Percentiles rank a stretch among this genome's conserved stretches.
Conservation (phyloP, 106 monocot genomes). For the Dioscorea dumetorum region DNA sequence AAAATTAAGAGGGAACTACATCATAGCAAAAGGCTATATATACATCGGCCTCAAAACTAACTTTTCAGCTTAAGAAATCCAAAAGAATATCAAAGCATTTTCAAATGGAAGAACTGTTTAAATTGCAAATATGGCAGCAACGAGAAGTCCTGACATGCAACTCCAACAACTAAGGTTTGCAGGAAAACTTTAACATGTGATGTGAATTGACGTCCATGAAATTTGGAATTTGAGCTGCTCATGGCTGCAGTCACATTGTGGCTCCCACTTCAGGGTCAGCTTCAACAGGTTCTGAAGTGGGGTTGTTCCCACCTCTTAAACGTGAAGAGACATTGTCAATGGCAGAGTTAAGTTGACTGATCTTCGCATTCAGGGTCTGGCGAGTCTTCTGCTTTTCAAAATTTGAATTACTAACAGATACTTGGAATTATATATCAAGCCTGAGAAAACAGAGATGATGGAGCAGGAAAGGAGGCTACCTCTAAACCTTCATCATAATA, state of each 20-base stretch:
- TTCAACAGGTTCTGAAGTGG: conserved; percentile 24
- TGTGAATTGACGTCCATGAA: too few relatives aligned
- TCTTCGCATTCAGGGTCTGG: conserved; percentile 75
- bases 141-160: too few relatives aligned
- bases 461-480: conserved; percentile 24
- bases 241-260: conserved; percentile 8
- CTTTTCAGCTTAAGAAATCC: too few relatives aligned
- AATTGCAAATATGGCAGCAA: too few relatives aligned
- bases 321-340: conserved; percentile 86
- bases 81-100: too few relatives aligned
- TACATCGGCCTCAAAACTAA: too few relatives aligned
- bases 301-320: conserved; percentile 49
- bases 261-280: conserved; percentile 49
- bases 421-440: not conserved
- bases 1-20: too few relatives aligned
- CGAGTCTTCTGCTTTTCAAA: conserved; percentile 64
- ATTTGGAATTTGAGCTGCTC: too few relatives aligned
- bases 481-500: conserved; percentile 89
- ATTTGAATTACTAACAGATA: not conserved
- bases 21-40: too few relatives aligned
- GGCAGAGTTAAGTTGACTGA: conserved; percentile 77
- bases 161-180: too few relatives aligned
- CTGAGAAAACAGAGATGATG: not conserved
- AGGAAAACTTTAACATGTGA: too few relatives aligned
- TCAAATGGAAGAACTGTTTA: too few relatives aligned